Conservation (phyloP, 495 filamentous ascomycete species). For the Penicillium cataractarum region DNA sequence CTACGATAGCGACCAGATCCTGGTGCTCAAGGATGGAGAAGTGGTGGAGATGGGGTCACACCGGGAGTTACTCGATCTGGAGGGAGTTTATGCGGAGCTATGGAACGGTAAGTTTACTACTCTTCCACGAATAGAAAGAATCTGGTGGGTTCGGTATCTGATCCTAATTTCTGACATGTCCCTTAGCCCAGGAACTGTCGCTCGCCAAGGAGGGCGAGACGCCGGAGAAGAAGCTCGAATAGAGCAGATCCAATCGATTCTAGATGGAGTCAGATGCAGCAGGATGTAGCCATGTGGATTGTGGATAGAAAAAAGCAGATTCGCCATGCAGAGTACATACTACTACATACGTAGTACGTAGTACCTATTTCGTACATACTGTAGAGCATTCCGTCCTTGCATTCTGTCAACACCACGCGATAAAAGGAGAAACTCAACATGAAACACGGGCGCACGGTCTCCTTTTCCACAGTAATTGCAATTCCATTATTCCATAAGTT, state of each 20-base stretch:
- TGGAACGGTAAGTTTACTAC: conserved; percentile 75
- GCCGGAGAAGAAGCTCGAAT: conserved; percentile 1
- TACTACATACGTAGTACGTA: no score
- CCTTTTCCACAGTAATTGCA: neutral
- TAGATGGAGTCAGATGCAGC: no score
- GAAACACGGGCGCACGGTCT: conserved; percentile 1
- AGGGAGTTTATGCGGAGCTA: conserved; percentile 83
- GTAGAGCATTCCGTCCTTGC: no score
- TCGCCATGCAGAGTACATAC: neutral
- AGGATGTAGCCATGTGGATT: neutral
- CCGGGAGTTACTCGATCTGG: conserved; percentile 73
- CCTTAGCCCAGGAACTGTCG: conserved; percentile 51
- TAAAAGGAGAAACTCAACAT: neutral
- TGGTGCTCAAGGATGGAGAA: conserved; percentile 80
- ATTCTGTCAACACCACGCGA: neutral
- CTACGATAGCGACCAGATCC: conserved; percentile 91
- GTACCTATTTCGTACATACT: no score
- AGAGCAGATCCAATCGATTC: no score
- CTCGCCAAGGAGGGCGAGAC: conserved; percentile 39
- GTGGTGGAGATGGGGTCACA: conserved; percentile 90
- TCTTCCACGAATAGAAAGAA: neutral
- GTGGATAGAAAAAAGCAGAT: neutral
- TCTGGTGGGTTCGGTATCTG: neutral
- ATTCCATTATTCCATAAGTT: no score
- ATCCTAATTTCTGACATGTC: neutral